Evolutionary conservation across 1,139 yeast species (phyloP), one percentile per base, ranked within the genome.

Genomic region (Geotrichum histeridarum): DNA sequence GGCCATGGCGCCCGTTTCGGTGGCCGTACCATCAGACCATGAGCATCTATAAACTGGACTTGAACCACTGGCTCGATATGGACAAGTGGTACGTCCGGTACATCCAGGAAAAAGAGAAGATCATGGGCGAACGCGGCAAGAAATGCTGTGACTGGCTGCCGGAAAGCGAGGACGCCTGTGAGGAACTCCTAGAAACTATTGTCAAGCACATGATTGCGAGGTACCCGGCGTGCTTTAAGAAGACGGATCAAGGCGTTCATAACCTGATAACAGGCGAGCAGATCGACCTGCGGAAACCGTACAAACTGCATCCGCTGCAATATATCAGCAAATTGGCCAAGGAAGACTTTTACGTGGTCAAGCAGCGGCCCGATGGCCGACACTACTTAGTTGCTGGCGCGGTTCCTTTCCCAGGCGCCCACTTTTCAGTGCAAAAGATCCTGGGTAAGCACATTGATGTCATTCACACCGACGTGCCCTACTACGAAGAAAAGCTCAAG

Each of bases 21-120:
- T 83, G 86, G 84, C 90, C 90, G 30, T 84, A 84, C 64, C 89
- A 84, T 66, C 91, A 84, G 68, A 84, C 90, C 1, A 84, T 84
- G 91, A 79, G 86, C 12, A 82, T 84, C 51, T 83, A 77, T 71
- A 81, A 81, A 65, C 74, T 84, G 37, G 87, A 84, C 63, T 73
- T 83, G 33, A 82, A 84, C 67, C 87, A 84, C 67, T 84, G 90
- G 91, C 71, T 84, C 56, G 90, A 84, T 63, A 84, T 84, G 90
- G 90, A 84, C 67, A 83, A 82, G 66, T 84, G 82, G 68, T 84
- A 83, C 64, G 73, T 81, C 66, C 83, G 82, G 58, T 84, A 83
- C 62, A 76, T 83, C 52, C 73, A 79, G 58, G 88, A 84, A 64
- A 82, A 83, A 68, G 70, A 77, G 62, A 70, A 85, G 59, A 77